Evolutionary conservation across 1,139 yeast species (phyloP).

Genomic region (Yamadazyma diddensiae): DNA sequence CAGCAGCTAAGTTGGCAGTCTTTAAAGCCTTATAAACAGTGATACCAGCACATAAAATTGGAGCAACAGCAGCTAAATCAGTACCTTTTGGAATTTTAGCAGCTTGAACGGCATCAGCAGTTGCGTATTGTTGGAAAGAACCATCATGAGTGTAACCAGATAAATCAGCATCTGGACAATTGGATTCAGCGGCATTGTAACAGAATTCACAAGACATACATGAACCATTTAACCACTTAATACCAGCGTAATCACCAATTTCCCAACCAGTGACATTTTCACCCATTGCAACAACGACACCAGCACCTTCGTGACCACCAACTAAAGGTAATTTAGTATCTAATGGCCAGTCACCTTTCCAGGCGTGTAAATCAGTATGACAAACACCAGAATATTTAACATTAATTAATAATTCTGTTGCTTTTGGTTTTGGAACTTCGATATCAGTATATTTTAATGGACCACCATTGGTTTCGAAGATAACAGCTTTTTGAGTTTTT

Average conservation of each 20-base stretch:
- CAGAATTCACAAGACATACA: slow-evolving; percentile 71
- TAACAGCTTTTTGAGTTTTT: slow-evolving; percentile 36
- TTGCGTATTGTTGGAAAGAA: slow-evolving; percentile 76
- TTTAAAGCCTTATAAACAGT: slow-evolving; percentile 77
- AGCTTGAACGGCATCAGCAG: slow-evolving; percentile 84
- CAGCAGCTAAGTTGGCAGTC: slow-evolving; percentile 61
- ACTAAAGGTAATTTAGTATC: slow-evolving; percentile 65
- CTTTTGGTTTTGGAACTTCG: slow-evolving; percentile 66
- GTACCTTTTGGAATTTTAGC: slow-evolving; percentile 70
- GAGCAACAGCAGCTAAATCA: slow-evolving; percentile 72
- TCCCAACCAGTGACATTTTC: slow-evolving; percentile 62
- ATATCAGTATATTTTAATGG: slow-evolving; percentile 57
- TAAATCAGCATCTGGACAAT: slow-evolving; percentile 64
- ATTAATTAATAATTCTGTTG: slow-evolving; percentile 64
- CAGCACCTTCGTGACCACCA: slow-evolving; percentile 86
- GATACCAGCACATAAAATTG: slow-evolving; percentile 80
- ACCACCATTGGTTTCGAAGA: slow-evolving; percentile 38
- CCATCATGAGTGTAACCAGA: slow-evolving; percentile 82
- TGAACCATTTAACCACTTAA: slow-evolving; percentile 74
- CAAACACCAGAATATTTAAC: slow-evolving; percentile 78
- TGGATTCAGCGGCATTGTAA: slow-evolving; percentile 61
- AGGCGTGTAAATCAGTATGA: slow-evolving; percentile 77
- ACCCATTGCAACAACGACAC: slow-evolving; percentile 72
- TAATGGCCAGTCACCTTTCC: slow-evolving; percentile 79
- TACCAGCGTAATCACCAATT: slow-evolving; percentile 70